phyloP scores from a whole-genome alignment of 192 early-diverging fungal genomes.

The Coemansia sp. region DNA sequence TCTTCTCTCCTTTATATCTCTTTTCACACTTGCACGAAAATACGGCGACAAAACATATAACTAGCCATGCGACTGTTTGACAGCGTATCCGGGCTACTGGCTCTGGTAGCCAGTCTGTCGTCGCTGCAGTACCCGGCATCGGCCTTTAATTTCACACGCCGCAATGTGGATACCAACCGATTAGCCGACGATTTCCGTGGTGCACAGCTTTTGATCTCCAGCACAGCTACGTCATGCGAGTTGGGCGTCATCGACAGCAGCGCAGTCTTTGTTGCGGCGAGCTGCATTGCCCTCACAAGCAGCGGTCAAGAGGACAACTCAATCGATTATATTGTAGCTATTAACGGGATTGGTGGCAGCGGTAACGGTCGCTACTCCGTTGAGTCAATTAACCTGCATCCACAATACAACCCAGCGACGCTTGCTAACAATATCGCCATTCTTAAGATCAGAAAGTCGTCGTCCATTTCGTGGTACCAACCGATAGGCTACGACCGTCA shows the following conservation, averaged over 20 bases:
- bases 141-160: constrained; percentile 28
- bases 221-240: constrained; percentile 49
- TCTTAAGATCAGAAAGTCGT: constrained; percentile 25
- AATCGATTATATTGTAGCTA: constrained; percentile 36
- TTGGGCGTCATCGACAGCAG: constrained; percentile 40
- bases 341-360: constrained; percentile 11
- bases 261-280: constrained; percentile 36
- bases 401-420: constrained; percentile 37
- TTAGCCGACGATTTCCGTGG: constrained; percentile 25
- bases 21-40: neutral
- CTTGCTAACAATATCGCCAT: constrained; percentile 53
- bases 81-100: constrained; percentile 1
- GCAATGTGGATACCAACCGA: constrained; percentile 21
- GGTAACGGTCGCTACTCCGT: constrained; percentile 19
- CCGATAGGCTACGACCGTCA: constrained; percentile 27
- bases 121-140: constrained; percentile 4
- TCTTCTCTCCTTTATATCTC: neutral
- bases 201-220: constrained; percentile 31
- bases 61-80: constrained; percentile 3
- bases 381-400: constrained; percentile 35
- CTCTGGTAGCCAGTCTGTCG: constrained; percentile 1
- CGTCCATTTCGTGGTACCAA: constrained; percentile 16
- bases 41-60: constrained; percentile 1
- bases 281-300: constrained; percentile 37
- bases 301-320: constrained; percentile 29